These are phyloP conservation scores for Penicillium hordei DNA, from an alignment of 2,329 filamentous ascomycete genomes.

Conservation along the genomic window DNA sequence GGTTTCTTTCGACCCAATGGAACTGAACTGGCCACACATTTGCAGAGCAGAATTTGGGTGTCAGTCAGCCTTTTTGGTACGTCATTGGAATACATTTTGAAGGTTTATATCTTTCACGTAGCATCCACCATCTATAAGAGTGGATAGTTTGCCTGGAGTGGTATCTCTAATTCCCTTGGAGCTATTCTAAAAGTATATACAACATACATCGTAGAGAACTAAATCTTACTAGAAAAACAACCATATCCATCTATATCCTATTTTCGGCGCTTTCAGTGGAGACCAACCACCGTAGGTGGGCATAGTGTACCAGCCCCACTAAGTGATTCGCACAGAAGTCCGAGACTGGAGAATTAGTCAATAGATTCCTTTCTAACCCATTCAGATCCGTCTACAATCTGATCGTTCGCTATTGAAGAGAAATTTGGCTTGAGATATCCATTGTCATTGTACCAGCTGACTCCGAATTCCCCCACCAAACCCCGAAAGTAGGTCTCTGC, in stretches of 20 bases:
- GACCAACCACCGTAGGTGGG: not conserved
- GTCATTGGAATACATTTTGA: not conserved
- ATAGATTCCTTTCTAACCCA: conserved; percentile 8
- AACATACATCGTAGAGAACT: not conserved
- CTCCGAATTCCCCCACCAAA: conserved; percentile 4
- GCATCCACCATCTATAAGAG: not conserved
- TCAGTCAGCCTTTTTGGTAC: not conserved
- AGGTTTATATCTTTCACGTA: not conserved
- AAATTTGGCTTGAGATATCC: conserved; percentile 1
- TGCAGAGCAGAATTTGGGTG: conserved; percentile 1
- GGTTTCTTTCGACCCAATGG: not conserved
- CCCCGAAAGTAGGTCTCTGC: conserved; percentile 6
- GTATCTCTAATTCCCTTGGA: not conserved
- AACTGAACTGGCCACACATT: not conserved
- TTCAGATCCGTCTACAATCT: conserved; percentile 6
- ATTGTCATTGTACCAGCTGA: not conserved
- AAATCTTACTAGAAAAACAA: not conserved
- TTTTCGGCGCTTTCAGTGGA: conserved; percentile 5
- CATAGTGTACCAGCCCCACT: conserved; percentile 16
- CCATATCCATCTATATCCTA: not conserved
- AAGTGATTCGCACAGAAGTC: conserved; percentile 18
- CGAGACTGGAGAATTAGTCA: conserved; percentile 16
- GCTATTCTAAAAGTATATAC: too few species aligned
- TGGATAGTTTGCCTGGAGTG: not conserved
- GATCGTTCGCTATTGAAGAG: conserved; percentile 7